Percentiles rank a stretch among this genome's conserved stretches.
phyloP scores from a whole-genome alignment of 2,329 filamentous ascomycete genomes.

The Cladosporium sp. region DNA sequence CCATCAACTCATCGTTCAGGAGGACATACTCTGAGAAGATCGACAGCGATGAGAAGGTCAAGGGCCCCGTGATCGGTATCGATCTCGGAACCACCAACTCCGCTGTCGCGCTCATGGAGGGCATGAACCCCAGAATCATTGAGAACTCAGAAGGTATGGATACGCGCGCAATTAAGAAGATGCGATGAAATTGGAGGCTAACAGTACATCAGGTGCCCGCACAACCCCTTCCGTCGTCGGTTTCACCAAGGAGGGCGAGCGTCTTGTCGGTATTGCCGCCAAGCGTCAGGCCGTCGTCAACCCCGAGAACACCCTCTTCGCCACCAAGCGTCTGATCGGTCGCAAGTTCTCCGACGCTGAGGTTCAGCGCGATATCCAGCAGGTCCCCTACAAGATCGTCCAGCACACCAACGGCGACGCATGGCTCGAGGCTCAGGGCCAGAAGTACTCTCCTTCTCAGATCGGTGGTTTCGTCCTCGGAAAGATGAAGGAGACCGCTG shows the following conservation, averaged over 20 bases:
- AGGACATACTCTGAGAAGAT: slow-evolving; percentile 62
- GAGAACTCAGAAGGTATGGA: slow-evolving; percentile 88
- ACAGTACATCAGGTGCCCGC: slow-evolving; percentile 65
- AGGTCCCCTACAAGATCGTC: slow-evolving; percentile 98
- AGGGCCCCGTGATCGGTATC: slow-evolving; percentile 96
- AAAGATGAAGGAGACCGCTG: slow-evolving; percentile 99
- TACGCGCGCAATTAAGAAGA: slow-evolving; percentile 1
- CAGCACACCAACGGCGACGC: slow-evolving; percentile 96
- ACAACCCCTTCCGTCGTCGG: slow-evolving; percentile 94
- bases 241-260: slow-evolving; percentile 93
- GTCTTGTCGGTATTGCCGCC: slow-evolving; percentile 92
- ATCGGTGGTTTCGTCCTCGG: slow-evolving; percentile 94
- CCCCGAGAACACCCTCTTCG: slow-evolving; percentile 97
- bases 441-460: slow-evolving; percentile 98
- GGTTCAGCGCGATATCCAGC: slow-evolving; percentile 95
- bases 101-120: slow-evolving; percentile 96
- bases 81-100: slow-evolving; percentile 98
- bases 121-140: slow-evolving; percentile 92
- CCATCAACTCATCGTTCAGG: slow-evolving; percentile 72
- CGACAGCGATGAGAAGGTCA: slow-evolving; percentile 68
- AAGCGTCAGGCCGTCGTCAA: slow-evolving; percentile 99
- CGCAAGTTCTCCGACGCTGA: slow-evolving; percentile 93
- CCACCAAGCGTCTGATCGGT: slow-evolving; percentile 97
- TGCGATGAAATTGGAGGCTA: slow-evolving; percentile 8
- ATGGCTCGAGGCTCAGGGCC: slow-evolving; percentile 88